Base-by-base conservation (phyloP, 2,329 filamentous ascomycete genomes). In the Ramularia collo-cygni region DNA sequence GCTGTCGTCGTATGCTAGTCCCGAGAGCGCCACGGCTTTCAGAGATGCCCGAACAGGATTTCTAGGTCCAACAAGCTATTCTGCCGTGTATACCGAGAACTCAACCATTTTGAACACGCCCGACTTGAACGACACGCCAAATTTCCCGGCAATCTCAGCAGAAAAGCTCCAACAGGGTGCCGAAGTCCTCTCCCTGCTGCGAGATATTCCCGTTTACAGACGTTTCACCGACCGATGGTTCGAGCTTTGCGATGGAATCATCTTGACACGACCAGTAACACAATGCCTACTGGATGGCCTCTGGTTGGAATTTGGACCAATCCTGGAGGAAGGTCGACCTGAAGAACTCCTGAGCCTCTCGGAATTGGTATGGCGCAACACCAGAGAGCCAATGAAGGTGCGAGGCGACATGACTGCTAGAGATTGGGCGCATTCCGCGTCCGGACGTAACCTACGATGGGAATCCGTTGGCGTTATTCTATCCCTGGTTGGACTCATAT, bases 381-480 rank as follows among this genome's bases (percentile, higher is more conserved):
- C 66, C 0, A 44, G 60, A 8, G 57, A 51, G 18, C 61, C 63
- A 2, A 48, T 66, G 24, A 55, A 54, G 15, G 45, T 66, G 1
- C 56, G 62, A 34, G 58, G 60, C 8, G 48, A 60, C 10, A 68
- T 64, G 30, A 60, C 60, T 4, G 54, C 64, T 10, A 51, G 48
- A 9, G 60, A 66, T 9, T 70, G 65, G 52, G 62, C 59, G 14
- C 46, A 53, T 12, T 55, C 54, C 4, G 60, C 59, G 2, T 66
- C 65, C 12, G 67, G 66, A 1, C 54, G 58, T 7, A 54, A 60
- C 32, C 44, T 69, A 4, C 52, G 66, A 44, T 70, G 67, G 67
- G 67, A 70, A 41, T 58, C 67, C 15, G 57, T 70, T 2, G 67
- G 66, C 1, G 56, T 64, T 6, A 53, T 68, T 2, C 51, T 65